phyloP scores from a whole-genome alignment of 345 rosid genomes.

The Psidium guajava region DNA sequence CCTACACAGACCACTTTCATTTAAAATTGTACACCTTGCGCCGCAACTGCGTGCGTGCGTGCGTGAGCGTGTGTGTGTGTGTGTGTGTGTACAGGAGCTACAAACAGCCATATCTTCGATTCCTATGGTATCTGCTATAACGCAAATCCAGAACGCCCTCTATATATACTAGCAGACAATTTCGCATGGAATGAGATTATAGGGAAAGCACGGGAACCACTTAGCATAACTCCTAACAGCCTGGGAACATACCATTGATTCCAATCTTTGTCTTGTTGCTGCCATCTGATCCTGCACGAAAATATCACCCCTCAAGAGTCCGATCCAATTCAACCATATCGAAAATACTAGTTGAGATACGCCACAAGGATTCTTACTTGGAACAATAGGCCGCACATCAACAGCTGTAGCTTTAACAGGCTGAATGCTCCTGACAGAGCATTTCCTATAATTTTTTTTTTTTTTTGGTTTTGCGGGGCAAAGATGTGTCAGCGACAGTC shows the following conservation, averaged over 20 bases:
- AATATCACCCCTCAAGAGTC: slow-evolving; percentile 5
- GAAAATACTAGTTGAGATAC: background rate
- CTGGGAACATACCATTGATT: slow-evolving; percentile 61
- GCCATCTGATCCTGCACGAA: slow-evolving; percentile 33
- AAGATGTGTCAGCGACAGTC: background rate
- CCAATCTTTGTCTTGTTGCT: slow-evolving; percentile 67
- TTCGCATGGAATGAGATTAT: background rate
- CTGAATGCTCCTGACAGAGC: slow-evolving; percentile 30
- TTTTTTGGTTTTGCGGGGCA: too few relatives aligned
- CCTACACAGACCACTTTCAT: background rate
- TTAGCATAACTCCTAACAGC: background rate
- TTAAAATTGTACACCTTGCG: too few relatives aligned
- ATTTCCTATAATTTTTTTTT: slow-evolving; percentile 16
- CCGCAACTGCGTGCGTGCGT: too few relatives aligned
- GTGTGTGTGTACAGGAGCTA: too few relatives aligned
- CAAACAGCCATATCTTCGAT: background rate
- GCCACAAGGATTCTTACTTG: slow-evolving; percentile 28
- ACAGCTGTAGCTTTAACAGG: slow-evolving; percentile 82
- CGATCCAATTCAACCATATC: background rate
- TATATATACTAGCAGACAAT: background rate
- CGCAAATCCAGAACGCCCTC: background rate
- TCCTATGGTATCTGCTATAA: background rate
- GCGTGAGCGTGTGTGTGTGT: too few relatives aligned
- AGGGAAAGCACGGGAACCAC: background rate
- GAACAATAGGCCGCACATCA: slow-evolving; percentile 46